These are phyloP conservation scores for Mycena rosella DNA, from an alignment of 768 basidiomycete species.

Conservation along the genomic window DNA sequence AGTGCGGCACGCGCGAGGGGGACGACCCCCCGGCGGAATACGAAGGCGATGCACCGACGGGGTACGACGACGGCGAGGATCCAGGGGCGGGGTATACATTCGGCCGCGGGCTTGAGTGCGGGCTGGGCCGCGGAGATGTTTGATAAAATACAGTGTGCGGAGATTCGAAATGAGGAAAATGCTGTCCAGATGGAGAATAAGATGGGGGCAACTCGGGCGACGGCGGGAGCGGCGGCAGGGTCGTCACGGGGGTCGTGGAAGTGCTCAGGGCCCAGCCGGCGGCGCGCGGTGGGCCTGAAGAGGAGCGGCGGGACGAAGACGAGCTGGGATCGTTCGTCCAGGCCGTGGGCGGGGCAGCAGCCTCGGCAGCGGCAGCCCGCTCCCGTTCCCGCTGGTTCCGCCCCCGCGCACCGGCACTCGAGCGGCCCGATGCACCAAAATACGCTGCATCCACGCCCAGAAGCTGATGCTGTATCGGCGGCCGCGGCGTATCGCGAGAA, in stretches of 20 bases:
- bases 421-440: constrained; percentile 25
- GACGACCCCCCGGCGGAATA: constrained; percentile 40
- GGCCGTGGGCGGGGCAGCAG: constrained; percentile 19
- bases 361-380: constrained; percentile 17
- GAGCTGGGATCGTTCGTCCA: constrained; percentile 29
- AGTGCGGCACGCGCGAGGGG: constrained; percentile 57
- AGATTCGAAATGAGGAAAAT: constrained; percentile 48
- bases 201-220: constrained; percentile 59
- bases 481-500: constrained; percentile 46
- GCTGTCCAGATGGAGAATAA: constrained; percentile 44
- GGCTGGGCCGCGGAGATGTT: constrained; percentile 61
- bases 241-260: constrained; percentile 10
- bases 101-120: constrained; percentile 52
- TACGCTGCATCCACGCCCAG: constrained; percentile 24
- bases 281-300: constrained; percentile 31
- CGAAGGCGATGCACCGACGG: constrained; percentile 4
- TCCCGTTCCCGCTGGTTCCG: constrained; percentile 36
- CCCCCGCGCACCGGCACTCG: constrained; percentile 29
- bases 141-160: constrained; percentile 76
- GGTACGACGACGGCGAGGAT: constrained; percentile 36
- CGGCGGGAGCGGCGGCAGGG: constrained; percentile 52
- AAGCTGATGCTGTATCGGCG: constrained; percentile 39
- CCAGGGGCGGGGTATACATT: constrained; percentile 61
- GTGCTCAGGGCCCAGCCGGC: constrained; percentile 22
- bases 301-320: constrained; percentile 27